Conservation (phyloP, 2,329 filamentous ascomycete genomes). For the Colletotrichum sp. region DNA sequence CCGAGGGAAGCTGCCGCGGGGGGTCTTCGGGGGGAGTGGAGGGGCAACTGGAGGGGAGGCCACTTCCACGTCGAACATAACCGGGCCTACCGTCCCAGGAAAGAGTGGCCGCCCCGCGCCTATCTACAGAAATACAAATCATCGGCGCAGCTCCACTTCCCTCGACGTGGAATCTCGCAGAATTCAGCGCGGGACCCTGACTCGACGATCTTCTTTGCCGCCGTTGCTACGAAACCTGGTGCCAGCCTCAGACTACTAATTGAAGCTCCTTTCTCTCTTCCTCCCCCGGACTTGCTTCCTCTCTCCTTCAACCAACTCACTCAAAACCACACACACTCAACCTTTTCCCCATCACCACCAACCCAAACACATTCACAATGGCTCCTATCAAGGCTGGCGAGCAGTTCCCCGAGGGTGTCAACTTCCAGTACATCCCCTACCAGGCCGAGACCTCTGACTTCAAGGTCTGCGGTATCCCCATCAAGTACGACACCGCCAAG, state of each 20-base stretch:
- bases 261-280: not conserved
- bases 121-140: constrained; percentile 19
- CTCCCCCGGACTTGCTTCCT: not conserved
- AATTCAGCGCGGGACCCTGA: constrained; percentile 18
- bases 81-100: not conserved
- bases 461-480: constrained; percentile 78
- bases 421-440: constrained; percentile 86
- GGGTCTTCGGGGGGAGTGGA: not conserved
- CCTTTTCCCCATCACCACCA: not conserved
- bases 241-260: constrained; percentile 7
- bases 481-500: constrained; percentile 81
- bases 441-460: constrained; percentile 71
- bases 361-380: constrained; percentile 40
- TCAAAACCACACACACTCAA: not conserved
- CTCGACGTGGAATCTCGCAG: constrained; percentile 20
- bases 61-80: not conserved
- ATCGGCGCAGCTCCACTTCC: constrained; percentile 15
- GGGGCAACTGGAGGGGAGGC: not conserved
- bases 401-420: constrained; percentile 79
- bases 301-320: not conserved
- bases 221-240: not conserved
- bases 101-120: constrained; percentile 12
- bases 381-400: constrained; percentile 80
- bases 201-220: not conserved
- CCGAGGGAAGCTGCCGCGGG: not conserved